phyloP scores from a whole-genome alignment of 805 yeast species.

The Henningerozyma blattae region DNA sequence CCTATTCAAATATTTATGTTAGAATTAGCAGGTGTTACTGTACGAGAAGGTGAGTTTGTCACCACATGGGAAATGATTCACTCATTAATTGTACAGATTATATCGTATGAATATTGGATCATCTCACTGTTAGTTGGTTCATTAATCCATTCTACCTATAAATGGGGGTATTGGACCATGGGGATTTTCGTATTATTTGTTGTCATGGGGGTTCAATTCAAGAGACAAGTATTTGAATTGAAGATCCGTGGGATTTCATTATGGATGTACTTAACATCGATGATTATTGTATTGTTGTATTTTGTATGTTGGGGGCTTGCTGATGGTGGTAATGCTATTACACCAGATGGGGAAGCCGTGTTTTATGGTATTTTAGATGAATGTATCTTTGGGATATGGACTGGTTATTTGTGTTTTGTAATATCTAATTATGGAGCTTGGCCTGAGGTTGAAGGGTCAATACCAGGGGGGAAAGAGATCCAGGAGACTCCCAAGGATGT shows the following conservation, averaged over 20 bases:
- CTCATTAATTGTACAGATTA: conserved; percentile 24
- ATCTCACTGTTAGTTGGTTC: conserved; percentile 34
- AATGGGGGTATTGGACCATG: conserved; percentile 41
- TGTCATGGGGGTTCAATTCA: not conserved
- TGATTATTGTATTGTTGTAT: conserved; percentile 1
- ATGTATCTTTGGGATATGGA: conserved; percentile 21
- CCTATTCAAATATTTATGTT: conserved; percentile 6
- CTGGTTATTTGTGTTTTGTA: not conserved
- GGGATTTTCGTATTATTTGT: conserved; percentile 26
- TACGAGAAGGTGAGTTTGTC: conserved; percentile 5
- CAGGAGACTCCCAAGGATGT: no score
- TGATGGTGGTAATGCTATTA: conserved; percentile 54
- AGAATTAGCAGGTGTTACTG: conserved; percentile 4
- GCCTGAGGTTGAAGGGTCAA: not conserved
- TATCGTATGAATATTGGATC: conserved; percentile 37
- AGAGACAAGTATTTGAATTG: not conserved
- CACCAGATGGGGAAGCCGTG: conserved; percentile 45
- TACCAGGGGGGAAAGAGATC: no score
- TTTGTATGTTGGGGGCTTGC: conserved; percentile 19
- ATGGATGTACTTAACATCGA: not conserved
- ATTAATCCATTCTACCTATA: conserved; percentile 34
- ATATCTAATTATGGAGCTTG: not conserved
- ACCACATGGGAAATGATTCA: not conserved
- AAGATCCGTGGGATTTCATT: not conserved
- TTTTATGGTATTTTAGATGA: conserved; percentile 50